A percentile compares a stretch with the other conserved stretches of the same genome.
Conservation (phyloP, 2,329 filamentous ascomycete genomes). For the Gnomoniopsis smithogilvyi region DNA sequence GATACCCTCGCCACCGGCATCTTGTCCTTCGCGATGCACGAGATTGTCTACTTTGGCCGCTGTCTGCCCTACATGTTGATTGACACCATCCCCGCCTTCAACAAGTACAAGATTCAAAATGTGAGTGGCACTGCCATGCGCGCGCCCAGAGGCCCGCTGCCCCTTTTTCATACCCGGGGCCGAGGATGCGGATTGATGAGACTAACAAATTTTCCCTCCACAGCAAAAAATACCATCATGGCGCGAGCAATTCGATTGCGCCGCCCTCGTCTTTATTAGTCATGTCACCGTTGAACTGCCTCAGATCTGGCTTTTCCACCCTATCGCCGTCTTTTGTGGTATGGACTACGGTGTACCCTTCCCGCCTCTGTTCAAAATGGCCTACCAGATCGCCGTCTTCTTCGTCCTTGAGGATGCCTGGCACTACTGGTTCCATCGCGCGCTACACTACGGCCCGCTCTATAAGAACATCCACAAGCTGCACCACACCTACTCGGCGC, state of each 20-base stretch:
- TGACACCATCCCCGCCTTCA: slow-evolving; percentile 82
- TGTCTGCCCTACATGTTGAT: slow-evolving; percentile 90
- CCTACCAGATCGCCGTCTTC: slow-evolving; percentile 86
- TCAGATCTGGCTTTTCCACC: slow-evolving; percentile 99
- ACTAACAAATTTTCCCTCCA: slow-evolving; percentile 21
- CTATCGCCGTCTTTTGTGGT: slow-evolving; percentile 88
- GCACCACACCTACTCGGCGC: slow-evolving; percentile 97
- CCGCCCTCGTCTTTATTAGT: slow-evolving; percentile 84
- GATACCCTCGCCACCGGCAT: slow-evolving; percentile 95
- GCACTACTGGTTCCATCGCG: slow-evolving; percentile 97
- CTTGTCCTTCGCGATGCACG: slow-evolving; percentile 96
- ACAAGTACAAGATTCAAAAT: slow-evolving; percentile 91
- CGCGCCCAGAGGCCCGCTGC: background rate
- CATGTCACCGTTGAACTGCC: slow-evolving; percentile 98
- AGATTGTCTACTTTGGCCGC: slow-evolving; percentile 90
- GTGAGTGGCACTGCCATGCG: slow-evolving; percentile 42
- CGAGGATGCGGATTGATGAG: background rate
- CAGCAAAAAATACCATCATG: slow-evolving; percentile 82
- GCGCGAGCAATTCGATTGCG: slow-evolving; percentile 92
- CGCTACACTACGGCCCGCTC: slow-evolving; percentile 88
- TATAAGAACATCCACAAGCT: slow-evolving; percentile 99
- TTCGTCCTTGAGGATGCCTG: slow-evolving; percentile 95
- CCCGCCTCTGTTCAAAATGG: slow-evolving; percentile 80
- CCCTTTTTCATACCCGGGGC: background rate
- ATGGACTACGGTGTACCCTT: slow-evolving; percentile 88